phyloP scores from a whole-genome alignment of 2,329 filamentous ascomycete species.

The Purpureocillium takamizusanense region DNA sequence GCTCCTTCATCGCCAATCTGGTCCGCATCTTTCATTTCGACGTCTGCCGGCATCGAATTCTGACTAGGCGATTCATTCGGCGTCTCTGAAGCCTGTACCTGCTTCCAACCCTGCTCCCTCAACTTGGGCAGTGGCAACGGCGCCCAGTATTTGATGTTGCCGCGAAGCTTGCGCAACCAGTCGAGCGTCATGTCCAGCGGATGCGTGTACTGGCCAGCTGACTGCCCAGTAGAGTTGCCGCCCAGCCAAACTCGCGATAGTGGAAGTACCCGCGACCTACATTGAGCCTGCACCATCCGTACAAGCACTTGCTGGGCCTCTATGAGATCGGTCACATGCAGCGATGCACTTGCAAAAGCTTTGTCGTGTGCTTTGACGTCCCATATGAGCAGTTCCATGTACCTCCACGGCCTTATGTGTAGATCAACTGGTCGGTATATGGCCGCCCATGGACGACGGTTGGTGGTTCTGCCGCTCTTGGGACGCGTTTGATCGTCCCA shows the following conservation, averaged over 20 bases:
- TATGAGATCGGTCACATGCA: slow-evolving; percentile 27
- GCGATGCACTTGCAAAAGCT: slow-evolving; percentile 1
- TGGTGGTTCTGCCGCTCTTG: slow-evolving; percentile 7
- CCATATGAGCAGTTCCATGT: slow-evolving; percentile 46
- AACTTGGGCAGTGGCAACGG: slow-evolving; percentile 23
- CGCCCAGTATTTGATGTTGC: slow-evolving; percentile 22
- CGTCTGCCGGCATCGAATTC: neutral
- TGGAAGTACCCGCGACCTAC: slow-evolving; percentile 15
- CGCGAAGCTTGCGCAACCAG: slow-evolving; percentile 23
- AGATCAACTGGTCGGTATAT: slow-evolving; percentile 35
- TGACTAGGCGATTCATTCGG: neutral
- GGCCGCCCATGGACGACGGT: slow-evolving; percentile 41
- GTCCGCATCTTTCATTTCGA: no score
- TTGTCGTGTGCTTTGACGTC: slow-evolving; percentile 28
- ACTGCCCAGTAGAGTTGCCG: slow-evolving; percentile 18
- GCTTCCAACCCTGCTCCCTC: slow-evolving; percentile 25
- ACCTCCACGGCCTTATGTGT: slow-evolving; percentile 18
- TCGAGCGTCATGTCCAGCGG: slow-evolving; percentile 33
- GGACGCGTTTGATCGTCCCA: slow-evolving; percentile 5
- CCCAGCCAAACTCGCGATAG: slow-evolving; percentile 38
- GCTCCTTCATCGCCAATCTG: neutral
- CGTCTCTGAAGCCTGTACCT: slow-evolving; percentile 13
- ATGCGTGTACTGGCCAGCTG: slow-evolving; percentile 12
- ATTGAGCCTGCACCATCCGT: slow-evolving; percentile 19
- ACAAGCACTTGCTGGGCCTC: slow-evolving; percentile 37